Evolutionary conservation across 139 green algal species (phyloP).

Genomic region (Tetradesmus lagerheimii): DNA sequence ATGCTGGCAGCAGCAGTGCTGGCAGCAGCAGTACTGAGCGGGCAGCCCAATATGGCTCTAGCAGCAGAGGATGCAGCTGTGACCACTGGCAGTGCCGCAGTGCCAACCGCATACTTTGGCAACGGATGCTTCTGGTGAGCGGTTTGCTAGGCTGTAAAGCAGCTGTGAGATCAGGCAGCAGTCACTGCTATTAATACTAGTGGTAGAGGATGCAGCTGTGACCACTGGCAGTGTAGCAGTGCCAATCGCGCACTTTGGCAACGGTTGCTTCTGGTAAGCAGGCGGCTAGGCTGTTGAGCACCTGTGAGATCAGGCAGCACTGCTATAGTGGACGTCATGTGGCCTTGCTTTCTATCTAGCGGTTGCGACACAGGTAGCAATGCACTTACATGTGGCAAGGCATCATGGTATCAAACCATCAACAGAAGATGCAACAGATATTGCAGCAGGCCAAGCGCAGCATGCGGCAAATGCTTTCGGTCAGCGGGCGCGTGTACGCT

Average conservation of each 20-base stretch:
- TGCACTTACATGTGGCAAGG: too few relatives aligned
- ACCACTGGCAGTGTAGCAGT: neutral
- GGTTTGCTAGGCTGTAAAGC: neutral
- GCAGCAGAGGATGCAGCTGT: neutral
- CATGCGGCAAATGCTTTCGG: too few relatives aligned
- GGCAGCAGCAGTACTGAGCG: conserved; percentile 17
- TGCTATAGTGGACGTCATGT: too few relatives aligned
- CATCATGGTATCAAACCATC: too few relatives aligned
- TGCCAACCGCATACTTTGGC: conserved; percentile 62
- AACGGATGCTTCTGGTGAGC: conserved; percentile 67
- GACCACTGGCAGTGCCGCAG: neutral
- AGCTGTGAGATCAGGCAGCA: neutral
- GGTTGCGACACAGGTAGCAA: too few relatives aligned
- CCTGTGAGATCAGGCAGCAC: neutral
- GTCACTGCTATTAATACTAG: too few relatives aligned
- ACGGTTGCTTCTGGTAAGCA: conserved; percentile 65
- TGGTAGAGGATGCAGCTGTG: neutral
- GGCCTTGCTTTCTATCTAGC: too few relatives aligned
- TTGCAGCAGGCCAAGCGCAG: too few relatives aligned
- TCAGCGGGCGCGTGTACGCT: too few relatives aligned
- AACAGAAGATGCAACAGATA: too few relatives aligned
- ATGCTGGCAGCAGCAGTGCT: conserved; percentile 35
- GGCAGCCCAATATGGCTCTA: neutral
- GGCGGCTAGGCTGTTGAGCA: neutral
- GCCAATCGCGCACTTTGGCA: conserved; percentile 63